Evolutionary conservation across 2,329 filamentous ascomycete species (phyloP), one percentile per base, ranked within the genome.

Genomic region (Microsporum canis): DNA sequence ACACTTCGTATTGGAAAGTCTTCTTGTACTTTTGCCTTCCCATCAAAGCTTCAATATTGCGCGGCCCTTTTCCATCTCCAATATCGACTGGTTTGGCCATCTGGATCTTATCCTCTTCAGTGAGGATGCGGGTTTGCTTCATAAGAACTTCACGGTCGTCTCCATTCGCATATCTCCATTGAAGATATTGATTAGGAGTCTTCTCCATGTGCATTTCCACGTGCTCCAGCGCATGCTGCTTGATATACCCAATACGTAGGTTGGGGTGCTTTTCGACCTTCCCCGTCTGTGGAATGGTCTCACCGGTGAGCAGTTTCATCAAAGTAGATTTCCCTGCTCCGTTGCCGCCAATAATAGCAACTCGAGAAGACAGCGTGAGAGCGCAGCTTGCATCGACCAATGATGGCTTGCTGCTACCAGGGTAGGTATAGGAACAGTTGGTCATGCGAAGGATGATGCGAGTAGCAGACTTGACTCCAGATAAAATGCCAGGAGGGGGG

Each of bases 171-270:
- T 97, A 99, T 69, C 94, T 89, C 94, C 94, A 99, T 77, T 97
- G 94, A 38, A 99, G 83, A 72, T 99, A 99, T 77, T 99, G 94
- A 74, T 96, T 97, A 45, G 94, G 94, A 0, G 94, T 99, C 84
- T 99, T 99, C 77, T 99, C 94, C 68, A 97, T 80, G 72, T 99
- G 94, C 92, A 96, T 96, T 78, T 99, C 92, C 8, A 99, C 94
- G 84, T 99, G 94, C 80, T 99, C 94, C 10, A 99, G 82, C 51
- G 94, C 94, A 76, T 99, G 94, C 79, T 99, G 94, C 80, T 97
- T 97, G 80, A 99, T 97, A 80, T 99, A 99, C 60, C 94, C 94
- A 69, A 99, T 96, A 81, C 94, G 91, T 71, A 99, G 78, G 75
- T 99, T 99, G 67, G 94, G 94, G 75, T 99, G 94, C 81, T 97